These are phyloP conservation scores for Hymenoscyphus scutula DNA, from an alignment of 2,329 filamentous ascomycete genomes.

Conservation along the genomic window DNA sequence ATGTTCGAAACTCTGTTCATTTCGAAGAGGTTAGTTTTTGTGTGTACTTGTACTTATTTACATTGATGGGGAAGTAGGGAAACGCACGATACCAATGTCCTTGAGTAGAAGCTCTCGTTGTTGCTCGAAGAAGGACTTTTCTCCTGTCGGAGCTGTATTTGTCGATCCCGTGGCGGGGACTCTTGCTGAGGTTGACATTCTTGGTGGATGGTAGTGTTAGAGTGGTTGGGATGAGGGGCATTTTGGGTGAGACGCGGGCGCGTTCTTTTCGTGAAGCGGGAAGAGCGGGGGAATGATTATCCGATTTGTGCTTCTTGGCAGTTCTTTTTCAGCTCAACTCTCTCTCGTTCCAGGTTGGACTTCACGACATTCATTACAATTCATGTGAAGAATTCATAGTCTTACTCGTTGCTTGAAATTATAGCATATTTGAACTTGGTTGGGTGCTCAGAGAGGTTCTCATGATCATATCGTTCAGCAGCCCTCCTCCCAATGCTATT, in stretches of 20 bases:
- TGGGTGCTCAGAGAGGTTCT: no score
- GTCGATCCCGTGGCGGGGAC: slow-evolving; percentile 20
- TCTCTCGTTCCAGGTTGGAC: no score
- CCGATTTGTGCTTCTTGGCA: not conserved
- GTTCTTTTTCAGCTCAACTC: not conserved
- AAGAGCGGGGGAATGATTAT: not conserved
- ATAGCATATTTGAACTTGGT: no score
- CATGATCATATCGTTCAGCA: no score
- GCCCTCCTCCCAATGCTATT: no score
- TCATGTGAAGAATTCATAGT: no score
- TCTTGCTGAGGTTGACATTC: slow-evolving; percentile 30
- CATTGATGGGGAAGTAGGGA: not conserved
- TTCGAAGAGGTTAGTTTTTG: not conserved
- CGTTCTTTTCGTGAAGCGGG: not conserved
- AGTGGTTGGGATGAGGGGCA: not conserved
- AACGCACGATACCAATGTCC: slow-evolving; percentile 67
- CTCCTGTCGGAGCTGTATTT: slow-evolving; percentile 23
- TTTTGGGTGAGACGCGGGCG: not conserved
- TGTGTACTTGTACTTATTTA: no score
- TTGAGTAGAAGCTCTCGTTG: slow-evolving; percentile 69
- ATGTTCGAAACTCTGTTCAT: slow-evolving; percentile 69
- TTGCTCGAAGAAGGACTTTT: slow-evolving; percentile 70
- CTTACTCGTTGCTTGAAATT: no score
- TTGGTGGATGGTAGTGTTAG: not conserved
- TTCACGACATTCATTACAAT: no score